A percentile compares a stretch with the other conserved stretches of the same genome.
These are phyloP conservation scores for Talaromyces thailandensis DNA, from an alignment of 495 filamentous ascomycete species.

Conservation along the genomic window DNA sequence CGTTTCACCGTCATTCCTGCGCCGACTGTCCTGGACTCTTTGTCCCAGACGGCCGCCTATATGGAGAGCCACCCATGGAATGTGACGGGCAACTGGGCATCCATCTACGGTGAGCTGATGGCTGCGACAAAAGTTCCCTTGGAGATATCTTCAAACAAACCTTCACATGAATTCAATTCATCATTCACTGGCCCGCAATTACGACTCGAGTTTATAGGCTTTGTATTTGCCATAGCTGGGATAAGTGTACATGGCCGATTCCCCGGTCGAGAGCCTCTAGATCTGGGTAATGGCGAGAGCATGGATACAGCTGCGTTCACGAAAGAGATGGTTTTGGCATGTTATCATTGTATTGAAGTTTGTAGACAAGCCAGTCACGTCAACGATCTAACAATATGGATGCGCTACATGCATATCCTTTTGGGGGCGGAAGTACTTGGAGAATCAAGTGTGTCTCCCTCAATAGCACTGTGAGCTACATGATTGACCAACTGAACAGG, in stretches of 20 bases:
- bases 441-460: neutral
- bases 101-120: neutral
- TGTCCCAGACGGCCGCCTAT: neutral
- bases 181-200: neutral
- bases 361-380: neutral
- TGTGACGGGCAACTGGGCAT: neutral
- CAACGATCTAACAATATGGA: neutral
- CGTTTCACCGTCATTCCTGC: neutral
- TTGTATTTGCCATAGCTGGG: neutral
- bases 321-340: neutral
- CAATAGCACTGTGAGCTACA: neutral
- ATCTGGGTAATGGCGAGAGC: neutral
- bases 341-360: neutral
- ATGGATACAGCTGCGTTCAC: neutral
- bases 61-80: neutral
- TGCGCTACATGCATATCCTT: neutral
- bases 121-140: neutral
- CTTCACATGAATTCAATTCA: neutral
- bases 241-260: neutral
- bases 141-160: neutral
- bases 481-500: neutral
- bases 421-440: neutral
- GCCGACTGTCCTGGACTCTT: neutral
- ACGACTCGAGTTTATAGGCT: neutral
- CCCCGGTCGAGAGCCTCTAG: neutral